Percentiles rank a stretch among this genome's conserved stretches.
Evolutionary conservation across 345 rosid genomes (phyloP).

Genomic region (Eucalyptus leucophloia): DNA sequence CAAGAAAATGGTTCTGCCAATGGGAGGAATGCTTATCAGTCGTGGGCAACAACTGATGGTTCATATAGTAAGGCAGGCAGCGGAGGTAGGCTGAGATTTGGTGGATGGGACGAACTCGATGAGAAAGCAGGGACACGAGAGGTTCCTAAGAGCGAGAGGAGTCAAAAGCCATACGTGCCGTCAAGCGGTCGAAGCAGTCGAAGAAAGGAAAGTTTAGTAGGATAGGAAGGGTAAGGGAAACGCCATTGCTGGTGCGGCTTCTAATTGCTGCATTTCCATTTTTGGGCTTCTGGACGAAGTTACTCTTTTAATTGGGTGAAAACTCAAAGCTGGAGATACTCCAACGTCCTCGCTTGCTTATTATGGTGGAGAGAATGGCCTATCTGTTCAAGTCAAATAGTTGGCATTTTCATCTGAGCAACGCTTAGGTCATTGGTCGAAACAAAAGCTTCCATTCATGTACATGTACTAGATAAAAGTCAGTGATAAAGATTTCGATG

Average conservation of each 20-base stretch:
- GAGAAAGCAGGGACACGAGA: constrained; percentile 2
- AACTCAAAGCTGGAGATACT: not conserved
- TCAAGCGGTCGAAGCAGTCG: constrained; percentile 9
- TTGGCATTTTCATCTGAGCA: not conserved
- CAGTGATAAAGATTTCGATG: not conserved
- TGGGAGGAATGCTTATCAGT: constrained; percentile 34
- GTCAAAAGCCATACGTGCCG: not conserved
- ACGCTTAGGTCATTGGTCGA: not conserved
- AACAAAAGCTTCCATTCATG: not conserved
- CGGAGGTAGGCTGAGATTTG: constrained; percentile 9
- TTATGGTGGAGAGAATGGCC: not conserved
- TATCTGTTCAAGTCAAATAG: not conserved
- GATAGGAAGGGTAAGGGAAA: constrained; percentile 51
- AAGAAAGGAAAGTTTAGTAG: constrained; percentile 25
- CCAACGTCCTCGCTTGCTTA: not conserved
- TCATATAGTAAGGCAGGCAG: not conserved
- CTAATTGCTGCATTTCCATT: constrained; percentile 69
- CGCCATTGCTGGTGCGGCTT: constrained; percentile 50
- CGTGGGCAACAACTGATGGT: constrained; percentile 41
- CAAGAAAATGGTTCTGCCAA: constrained; percentile 6
- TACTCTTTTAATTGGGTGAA: constrained; percentile 29
- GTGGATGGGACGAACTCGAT: constrained; percentile 91
- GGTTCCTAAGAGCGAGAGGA: not conserved
- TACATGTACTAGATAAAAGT: not conserved
- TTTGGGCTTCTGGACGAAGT: constrained; percentile 54